Conservation (phyloP, 768 basidiomycete species). For the Mycena polygramma region DNA sequence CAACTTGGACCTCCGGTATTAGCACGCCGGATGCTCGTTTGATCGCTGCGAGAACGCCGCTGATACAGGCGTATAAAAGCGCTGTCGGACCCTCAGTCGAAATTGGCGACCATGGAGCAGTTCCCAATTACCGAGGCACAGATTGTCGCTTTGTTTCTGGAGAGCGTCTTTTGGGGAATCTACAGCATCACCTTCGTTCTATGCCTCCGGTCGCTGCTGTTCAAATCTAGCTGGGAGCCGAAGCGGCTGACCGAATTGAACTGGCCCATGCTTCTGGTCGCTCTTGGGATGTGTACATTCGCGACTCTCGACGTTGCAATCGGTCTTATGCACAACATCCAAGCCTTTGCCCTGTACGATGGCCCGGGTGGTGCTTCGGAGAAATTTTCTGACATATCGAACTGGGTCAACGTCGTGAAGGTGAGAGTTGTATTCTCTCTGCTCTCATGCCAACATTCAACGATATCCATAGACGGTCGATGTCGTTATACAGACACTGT, state of each 20-base stretch:
- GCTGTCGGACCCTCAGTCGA: not conserved
- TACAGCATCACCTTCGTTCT: conserved; percentile 6
- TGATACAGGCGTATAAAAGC: conserved; percentile 2
- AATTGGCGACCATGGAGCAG: not conserved
- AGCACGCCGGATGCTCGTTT: no score
- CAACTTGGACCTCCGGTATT: no score
- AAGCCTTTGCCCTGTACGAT: not conserved
- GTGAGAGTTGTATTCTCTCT: no score
- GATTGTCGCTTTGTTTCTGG: conserved; percentile 6
- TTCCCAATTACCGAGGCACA: conserved; percentile 24
- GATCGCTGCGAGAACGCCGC: no score
- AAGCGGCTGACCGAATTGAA: not conserved
- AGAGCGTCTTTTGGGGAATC: conserved; percentile 14
- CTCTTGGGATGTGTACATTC: not conserved
- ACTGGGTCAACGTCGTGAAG: conserved; percentile 17
- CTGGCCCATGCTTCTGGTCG: conserved; percentile 7
- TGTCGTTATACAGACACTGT: conserved; percentile 3
- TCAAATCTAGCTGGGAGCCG: not conserved
- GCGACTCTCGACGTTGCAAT: conserved; percentile 4
- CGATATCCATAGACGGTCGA: conserved; percentile 5
- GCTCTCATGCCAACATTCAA: not conserved
- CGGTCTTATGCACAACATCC: conserved; percentile 14
- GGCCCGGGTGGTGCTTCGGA: not conserved
- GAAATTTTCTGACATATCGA: conserved; percentile 6
- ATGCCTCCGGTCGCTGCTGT: conserved; percentile 10